phyloP scores from a whole-genome alignment of 305 asterid genomes.

The Fraxinus platypoda region DNA sequence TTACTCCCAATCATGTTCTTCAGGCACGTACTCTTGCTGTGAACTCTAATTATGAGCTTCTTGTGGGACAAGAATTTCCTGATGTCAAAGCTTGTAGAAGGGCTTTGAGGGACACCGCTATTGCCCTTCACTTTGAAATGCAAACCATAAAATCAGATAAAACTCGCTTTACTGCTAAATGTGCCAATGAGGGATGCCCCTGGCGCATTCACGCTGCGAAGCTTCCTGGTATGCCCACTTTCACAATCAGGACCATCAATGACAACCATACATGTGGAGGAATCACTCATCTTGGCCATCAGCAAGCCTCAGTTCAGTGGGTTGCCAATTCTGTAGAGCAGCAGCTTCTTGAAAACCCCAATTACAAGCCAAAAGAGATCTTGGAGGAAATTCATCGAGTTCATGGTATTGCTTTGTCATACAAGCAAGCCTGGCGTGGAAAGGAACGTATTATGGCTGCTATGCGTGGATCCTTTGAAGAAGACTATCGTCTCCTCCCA shows the following conservation, averaged over 20 bases:
- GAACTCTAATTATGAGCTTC: slow-evolving; percentile 68
- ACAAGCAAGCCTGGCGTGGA: slow-evolving; percentile 99
- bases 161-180: slow-evolving; percentile 91
- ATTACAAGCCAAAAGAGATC: slow-evolving; percentile 93
- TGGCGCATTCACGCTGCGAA: slow-evolving; percentile 98
- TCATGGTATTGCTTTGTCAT: slow-evolving; percentile 89
- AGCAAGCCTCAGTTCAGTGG: slow-evolving; percentile 99
- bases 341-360: slow-evolving; percentile 78
- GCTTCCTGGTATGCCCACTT: slow-evolving; percentile 93
- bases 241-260: slow-evolving; percentile 84
- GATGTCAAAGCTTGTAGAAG: slow-evolving; percentile 91
- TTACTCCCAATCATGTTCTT: slow-evolving; percentile 62
- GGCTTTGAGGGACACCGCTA: slow-evolving; percentile 90
- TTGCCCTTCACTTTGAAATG: slow-evolving; percentile 91
- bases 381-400: slow-evolving; percentile 83
- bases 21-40: slow-evolving; percentile 68
- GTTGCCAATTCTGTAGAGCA: slow-evolving; percentile 94
- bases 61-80: slow-evolving; percentile 92
- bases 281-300: slow-evolving; percentile 86
- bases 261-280: slow-evolving; percentile 88
- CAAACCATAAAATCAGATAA: slow-evolving; percentile 91
- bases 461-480: slow-evolving; percentile 96
- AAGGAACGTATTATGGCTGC: slow-evolving; percentile 94
- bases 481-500: slow-evolving; percentile 90
- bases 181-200: slow-evolving; percentile 88